Base-by-base conservation (phyloP, 2,329 filamentous ascomycete genomes). In the Magnaporthiopsis incrustans region DNA sequence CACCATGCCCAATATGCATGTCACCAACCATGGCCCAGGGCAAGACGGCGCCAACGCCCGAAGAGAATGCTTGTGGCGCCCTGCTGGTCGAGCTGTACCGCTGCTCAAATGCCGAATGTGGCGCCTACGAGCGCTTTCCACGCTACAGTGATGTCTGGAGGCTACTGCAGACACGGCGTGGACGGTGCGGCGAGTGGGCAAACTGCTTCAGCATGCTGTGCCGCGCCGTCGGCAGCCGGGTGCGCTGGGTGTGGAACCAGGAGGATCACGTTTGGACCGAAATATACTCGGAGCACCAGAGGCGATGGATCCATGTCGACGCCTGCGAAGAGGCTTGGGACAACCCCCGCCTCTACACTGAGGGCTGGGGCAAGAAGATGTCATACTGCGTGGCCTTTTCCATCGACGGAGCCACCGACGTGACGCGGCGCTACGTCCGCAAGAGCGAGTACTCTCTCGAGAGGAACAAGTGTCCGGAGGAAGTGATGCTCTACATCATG, bases 171-270 rank as follows among this genome's bases (percentile, higher is more conserved):
- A 96, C 92, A 33, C 83, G 91, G 69, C 85, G 90, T 69, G 95
- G 95, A 50, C 88, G 95, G 69, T 89, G 89, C 66, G 95, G 95
- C 67, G 95, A 99, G 79, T 98, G 95, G 92, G 92, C 92, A 69
- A 98, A 97, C 78, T 97, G 93, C 82, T 99, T 99, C 79, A 94
- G 89, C 78, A 98, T 98, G 95, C 84, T 99, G 63, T 98, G 94
- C 80, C 87, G 94, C 66, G 95, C 95, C 5, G 87, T 98, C 18
- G 94, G 94, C 61, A 91, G 90, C 66, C 86, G 94, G 66, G 92
- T 97, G 30, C 87, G 95, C 71, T 99, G 95, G 95, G 90, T 99
- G 14, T 99, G 95, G 95, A 98, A 98, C 70, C 89, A 90, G 35
- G 95, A 98, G 76, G 95, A 98, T 74, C 91, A 97, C 72, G 91